Evolutionary conservation across 306 rosid species (phyloP).

Genomic region (Fagus sylvatica): DNA sequence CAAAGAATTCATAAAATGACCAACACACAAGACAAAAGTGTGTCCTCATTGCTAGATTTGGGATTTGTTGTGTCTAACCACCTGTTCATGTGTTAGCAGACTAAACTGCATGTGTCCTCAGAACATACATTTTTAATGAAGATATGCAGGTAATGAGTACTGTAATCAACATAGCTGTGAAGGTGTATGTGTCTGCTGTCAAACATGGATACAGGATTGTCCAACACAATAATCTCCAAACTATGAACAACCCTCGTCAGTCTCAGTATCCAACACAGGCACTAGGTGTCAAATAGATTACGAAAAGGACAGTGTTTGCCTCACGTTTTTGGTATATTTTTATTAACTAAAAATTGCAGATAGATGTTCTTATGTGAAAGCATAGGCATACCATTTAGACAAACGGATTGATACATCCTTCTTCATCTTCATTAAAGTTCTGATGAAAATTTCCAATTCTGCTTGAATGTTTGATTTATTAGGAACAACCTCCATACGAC

Average conservation of each 20-base stretch:
- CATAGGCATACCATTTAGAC: constrained; percentile 65
- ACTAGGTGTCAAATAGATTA: not conserved
- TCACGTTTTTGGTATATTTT: constrained; percentile 7
- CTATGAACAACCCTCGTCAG: not conserved
- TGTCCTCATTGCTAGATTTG: not conserved
- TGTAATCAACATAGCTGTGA: not conserved
- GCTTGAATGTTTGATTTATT: constrained; percentile 49
- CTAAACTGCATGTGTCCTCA: not conserved
- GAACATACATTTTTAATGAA: not conserved
- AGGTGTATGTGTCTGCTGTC: not conserved
- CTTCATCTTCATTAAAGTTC: constrained; percentile 66
- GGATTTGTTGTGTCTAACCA: not conserved
- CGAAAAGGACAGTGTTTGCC: not conserved
- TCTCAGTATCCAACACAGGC: not conserved
- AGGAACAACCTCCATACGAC: constrained; percentile 34
- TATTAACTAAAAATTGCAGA: not conserved
- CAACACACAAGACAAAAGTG: not conserved
- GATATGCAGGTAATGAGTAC: not conserved
- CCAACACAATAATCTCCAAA: not conserved
- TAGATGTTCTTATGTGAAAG: not conserved
- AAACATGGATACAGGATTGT: not conserved
- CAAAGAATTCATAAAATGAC: not conserved
- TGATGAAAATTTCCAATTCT: constrained; percentile 68
- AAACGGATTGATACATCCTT: constrained; percentile 58
- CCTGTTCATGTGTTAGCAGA: no score